phyloP scores from a whole-genome alignment of 192 early-diverging fungal genomes.

The Entomortierella lignicola region DNA sequence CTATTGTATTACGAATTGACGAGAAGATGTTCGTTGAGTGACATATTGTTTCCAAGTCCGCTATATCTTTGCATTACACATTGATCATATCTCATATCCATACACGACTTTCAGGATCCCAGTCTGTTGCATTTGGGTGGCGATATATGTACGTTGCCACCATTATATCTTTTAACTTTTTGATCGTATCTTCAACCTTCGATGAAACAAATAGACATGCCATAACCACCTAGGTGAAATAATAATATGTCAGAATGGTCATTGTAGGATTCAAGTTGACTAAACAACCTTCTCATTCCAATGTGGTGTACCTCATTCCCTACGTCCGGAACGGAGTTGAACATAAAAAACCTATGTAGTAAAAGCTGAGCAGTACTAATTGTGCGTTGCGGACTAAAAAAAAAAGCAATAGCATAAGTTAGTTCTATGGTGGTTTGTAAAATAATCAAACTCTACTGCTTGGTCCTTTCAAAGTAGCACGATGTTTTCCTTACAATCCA shows the following conservation, averaged over 20 bases:
- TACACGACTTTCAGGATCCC: conserved; percentile 67
- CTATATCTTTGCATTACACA: too few relatives aligned
- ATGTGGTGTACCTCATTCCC: conserved; percentile 60
- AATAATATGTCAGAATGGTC: too few relatives aligned
- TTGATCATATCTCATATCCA: neutral
- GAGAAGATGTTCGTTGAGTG: neutral
- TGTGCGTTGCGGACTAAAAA: conserved; percentile 66
- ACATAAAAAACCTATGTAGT: conserved; percentile 67
- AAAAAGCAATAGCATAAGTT: neutral
- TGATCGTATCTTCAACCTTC: conserved; percentile 90
- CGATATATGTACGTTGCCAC: conserved; percentile 67
- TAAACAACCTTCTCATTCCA: too few relatives aligned
- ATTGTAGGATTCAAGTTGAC: too few relatives aligned
- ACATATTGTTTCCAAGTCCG: neutral
- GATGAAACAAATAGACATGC: conserved; percentile 84
- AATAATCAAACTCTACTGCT: neutral
- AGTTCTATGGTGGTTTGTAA: too few relatives aligned
- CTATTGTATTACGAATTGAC: conserved; percentile 20
- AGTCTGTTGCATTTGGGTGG: conserved; percentile 62
- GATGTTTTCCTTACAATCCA: conserved; percentile 64
- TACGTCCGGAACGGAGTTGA: conserved; percentile 61
- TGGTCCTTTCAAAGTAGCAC: neutral
- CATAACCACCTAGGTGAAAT: conserved; percentile 38
- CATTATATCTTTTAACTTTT: conserved; percentile 85
- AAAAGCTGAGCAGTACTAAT: conserved; percentile 68